Conservation (phyloP, 192 early-diverging fungal species). For the Backusella mclennaniae region DNA sequence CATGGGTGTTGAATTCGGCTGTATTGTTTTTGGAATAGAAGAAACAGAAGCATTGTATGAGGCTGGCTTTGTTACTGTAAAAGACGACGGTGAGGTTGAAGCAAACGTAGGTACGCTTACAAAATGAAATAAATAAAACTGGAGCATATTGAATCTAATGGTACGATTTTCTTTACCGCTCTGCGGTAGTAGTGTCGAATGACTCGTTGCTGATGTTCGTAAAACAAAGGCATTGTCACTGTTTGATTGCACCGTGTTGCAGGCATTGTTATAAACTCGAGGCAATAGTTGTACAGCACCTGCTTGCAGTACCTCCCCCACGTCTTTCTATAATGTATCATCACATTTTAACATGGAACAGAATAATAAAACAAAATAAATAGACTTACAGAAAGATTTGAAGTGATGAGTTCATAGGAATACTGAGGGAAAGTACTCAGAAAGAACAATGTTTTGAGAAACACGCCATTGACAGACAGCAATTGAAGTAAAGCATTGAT, state of each 20-base stretch:
- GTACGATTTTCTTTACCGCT: neutral
- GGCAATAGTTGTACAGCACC: neutral
- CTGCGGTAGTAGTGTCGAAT: neutral
- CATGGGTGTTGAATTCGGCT: neutral
- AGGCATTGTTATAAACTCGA: neutral
- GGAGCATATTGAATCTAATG: slow-evolving; percentile 3
- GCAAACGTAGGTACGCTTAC: slow-evolving; percentile 4
- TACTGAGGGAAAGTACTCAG: neutral
- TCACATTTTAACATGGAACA: neutral
- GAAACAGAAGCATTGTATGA: too few species aligned
- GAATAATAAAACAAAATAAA: neutral
- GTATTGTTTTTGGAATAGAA: neutral
- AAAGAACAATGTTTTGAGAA: neutral
- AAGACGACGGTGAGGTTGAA: neutral
- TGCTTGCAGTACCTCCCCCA: neutral
- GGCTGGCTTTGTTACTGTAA: neutral
- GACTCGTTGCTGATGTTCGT: neutral
- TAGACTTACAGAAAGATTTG: neutral
- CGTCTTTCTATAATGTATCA: neutral
- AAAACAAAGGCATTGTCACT: neutral
- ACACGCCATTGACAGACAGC: neutral
- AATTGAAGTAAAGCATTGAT: neutral
- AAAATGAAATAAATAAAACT: slow-evolving; percentile 4
- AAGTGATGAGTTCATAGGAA: neutral
- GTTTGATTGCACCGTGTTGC: neutral